Evolutionary conservation across 345 rosid species (phyloP).

Genomic region (Jatropha curcas): DNA sequence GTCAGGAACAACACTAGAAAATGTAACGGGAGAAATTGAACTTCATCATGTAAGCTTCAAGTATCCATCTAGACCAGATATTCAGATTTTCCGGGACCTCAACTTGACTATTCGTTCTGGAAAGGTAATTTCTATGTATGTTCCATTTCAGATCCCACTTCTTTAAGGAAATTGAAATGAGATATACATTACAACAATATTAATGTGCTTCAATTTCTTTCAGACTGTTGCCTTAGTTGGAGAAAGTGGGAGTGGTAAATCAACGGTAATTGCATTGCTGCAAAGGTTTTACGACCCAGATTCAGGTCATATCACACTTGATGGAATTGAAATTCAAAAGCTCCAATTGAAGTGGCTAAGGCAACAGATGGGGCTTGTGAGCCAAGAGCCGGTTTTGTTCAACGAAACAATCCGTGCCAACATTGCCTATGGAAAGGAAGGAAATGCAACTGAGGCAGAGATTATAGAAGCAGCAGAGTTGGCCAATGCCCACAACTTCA

Average conservation of each 20-base stretch:
- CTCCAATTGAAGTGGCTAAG: constrained; percentile 61
- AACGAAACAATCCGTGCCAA: constrained; percentile 61
- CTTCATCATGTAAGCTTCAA: constrained; percentile 33
- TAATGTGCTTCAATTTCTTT: background rate
- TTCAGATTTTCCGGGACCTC: constrained; percentile 43
- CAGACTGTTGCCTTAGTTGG: constrained; percentile 76
- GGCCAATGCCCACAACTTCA: constrained; percentile 63
- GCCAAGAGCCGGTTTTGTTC: constrained; percentile 65
- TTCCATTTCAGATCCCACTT: background rate
- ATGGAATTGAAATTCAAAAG: constrained; percentile 49
- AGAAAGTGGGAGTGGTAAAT: constrained; percentile 76
- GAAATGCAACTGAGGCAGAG: constrained; percentile 54
- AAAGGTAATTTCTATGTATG: constrained; percentile 35
- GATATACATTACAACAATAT: background rate
- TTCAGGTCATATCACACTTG: constrained; percentile 52
- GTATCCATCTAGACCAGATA: constrained; percentile 43
- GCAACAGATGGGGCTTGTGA: constrained; percentile 43
- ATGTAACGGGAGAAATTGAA: constrained; percentile 41
- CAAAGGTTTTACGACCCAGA: constrained; percentile 62
- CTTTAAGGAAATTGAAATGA: background rate
- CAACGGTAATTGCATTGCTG: constrained; percentile 55
- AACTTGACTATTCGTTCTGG: constrained; percentile 39
- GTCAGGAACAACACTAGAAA: constrained; percentile 31
- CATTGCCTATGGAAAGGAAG: constrained; percentile 67
- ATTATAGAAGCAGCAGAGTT: constrained; percentile 47